phyloP scores from a whole-genome alignment of 768 basidiomycete species.

The Mycena leptocephala region DNA sequence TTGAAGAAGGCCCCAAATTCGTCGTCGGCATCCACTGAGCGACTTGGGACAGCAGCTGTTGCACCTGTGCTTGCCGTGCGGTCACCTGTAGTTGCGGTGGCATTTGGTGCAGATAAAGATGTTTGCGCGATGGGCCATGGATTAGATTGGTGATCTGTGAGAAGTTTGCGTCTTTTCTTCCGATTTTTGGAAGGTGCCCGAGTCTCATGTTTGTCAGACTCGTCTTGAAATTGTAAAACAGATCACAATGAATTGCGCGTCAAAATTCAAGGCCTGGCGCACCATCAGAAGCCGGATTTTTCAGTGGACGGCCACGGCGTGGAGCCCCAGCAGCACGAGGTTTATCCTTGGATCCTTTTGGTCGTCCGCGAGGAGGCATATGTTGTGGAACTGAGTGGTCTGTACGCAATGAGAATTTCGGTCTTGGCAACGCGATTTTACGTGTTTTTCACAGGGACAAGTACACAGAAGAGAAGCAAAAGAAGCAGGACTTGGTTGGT shows the following conservation, averaged over 20 bases:
- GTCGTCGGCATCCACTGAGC: not conserved
- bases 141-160: not conserved
- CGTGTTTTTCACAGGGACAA: no score
- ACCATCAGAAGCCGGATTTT: not conserved
- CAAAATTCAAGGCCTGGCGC: not conserved
- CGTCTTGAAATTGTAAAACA: not conserved
- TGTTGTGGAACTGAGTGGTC: no score
- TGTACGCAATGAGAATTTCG: no score
- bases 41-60: not conserved
- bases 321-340: not conserved
- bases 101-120: not conserved
- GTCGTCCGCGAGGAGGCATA: not conserved
- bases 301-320: not conserved
- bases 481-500: no score
- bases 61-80: not conserved
- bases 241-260: not conserved
- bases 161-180: no score
- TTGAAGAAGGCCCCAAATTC: not conserved
- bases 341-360: not conserved
- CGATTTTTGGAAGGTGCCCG: not conserved
- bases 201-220: not conserved
- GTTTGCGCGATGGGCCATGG: not conserved
- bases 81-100: not conserved
- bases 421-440: no score
- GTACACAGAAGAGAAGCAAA: no score